Evolutionary conservation across 345 rosid genomes (phyloP).

Genomic region (Jatropha curcas): DNA sequence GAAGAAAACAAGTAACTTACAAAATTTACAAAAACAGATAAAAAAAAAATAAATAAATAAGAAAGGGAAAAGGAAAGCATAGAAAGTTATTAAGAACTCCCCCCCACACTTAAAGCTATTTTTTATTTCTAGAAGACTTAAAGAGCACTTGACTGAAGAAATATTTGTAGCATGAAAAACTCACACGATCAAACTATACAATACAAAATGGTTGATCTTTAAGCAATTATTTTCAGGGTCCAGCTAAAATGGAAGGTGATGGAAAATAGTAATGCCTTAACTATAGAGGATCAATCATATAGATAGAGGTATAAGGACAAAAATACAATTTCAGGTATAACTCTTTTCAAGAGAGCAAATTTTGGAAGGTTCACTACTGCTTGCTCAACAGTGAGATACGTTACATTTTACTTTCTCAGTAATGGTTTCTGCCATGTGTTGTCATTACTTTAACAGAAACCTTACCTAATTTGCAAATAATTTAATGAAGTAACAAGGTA

Average conservation of each 20-base stretch:
- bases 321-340: neutral
- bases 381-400: neutral
- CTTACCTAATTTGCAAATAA: neutral
- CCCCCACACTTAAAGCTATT: no score
- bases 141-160: no score
- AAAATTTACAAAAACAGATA: no score
- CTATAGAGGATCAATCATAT: neutral
- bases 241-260: neutral
- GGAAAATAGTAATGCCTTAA: neutral
- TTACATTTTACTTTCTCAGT: neutral
- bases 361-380: neutral
- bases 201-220: no score
- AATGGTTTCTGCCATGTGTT: neutral
- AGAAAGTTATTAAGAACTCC: no score
- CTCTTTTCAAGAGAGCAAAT: neutral
- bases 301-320: neutral
- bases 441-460: neutral
- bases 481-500: neutral
- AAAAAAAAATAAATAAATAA: no score
- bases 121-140: no score
- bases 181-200: no score
- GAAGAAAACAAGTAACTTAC: no score
- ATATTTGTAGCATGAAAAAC: no score
- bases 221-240: neutral
- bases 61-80: no score